These are phyloP conservation scores for Naganishia cerealis DNA, from an alignment of 1,284 basidiomycete genomes.

Conservation along the genomic window DNA sequence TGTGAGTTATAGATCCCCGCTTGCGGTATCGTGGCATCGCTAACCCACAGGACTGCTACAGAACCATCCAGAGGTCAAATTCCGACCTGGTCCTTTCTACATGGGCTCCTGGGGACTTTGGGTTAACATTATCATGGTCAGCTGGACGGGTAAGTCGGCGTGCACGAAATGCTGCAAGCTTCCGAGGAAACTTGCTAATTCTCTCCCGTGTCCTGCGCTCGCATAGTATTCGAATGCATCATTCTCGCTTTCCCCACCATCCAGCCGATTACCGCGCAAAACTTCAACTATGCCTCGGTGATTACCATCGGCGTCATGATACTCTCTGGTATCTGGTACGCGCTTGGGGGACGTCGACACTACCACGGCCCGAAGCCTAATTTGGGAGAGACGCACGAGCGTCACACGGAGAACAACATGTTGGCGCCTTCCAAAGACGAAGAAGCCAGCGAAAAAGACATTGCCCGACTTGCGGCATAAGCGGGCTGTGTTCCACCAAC, in stretches of 20 bases:
- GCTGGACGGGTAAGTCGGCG: constrained; percentile 37
- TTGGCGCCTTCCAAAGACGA: constrained; percentile 18
- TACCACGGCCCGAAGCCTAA: constrained; percentile 53
- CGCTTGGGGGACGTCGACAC: constrained; percentile 51
- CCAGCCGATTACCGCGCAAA: constrained; percentile 33
- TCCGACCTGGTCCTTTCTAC: constrained; percentile 49
- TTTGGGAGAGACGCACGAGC: constrained; percentile 30
- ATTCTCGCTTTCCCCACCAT: constrained; percentile 42
- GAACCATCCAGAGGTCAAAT: constrained; percentile 46
- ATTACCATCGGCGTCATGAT: constrained; percentile 55
- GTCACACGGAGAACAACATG: constrained; percentile 32
- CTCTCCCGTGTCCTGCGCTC: neutral
- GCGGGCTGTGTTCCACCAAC: neutral
- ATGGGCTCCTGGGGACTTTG: constrained; percentile 40
- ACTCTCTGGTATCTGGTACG: constrained; percentile 54
- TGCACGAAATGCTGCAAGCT: neutral
- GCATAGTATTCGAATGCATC: constrained; percentile 43
- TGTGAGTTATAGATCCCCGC: constrained; percentile 28
- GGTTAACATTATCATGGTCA: constrained; percentile 45
- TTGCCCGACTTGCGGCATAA: neutral
- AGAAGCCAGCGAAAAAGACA: constrained; percentile 23
- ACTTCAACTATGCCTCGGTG: constrained; percentile 35
- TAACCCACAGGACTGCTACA: constrained; percentile 4
- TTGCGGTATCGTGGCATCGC: neutral
- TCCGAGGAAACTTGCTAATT: neutral